Percentiles rank a stretch among this genome's conserved stretches.
These are phyloP conservation scores for Penicillium simplicissimum DNA, from an alignment of 495 filamentous ascomycete genomes.

Conservation along the genomic window DNA sequence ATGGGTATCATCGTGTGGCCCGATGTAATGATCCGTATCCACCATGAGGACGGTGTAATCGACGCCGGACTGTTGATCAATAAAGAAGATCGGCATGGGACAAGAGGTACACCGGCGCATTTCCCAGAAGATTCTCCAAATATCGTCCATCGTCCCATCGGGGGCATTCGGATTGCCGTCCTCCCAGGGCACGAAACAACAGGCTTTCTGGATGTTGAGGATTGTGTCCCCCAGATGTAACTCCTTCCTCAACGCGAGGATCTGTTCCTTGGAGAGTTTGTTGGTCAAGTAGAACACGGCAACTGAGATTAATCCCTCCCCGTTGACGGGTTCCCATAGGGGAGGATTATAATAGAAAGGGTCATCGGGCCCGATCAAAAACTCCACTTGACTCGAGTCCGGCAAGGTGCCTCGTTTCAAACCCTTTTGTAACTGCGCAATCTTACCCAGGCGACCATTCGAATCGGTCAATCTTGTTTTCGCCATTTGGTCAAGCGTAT, in stretches of 20 bases:
- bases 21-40: background rate
- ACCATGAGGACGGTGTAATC: conserved; percentile 12
- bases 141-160: conserved; percentile 18
- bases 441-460: background rate
- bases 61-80: conserved; percentile 13
- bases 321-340: conserved; percentile 9
- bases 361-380: conserved; percentile 6
- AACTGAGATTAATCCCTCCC: background rate
- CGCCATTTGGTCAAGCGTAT: background rate
- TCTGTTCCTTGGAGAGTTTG: conserved; percentile 10
- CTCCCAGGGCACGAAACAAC: conserved; percentile 16
- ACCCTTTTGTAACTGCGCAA: background rate
- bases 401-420: background rate
- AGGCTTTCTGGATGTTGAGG: conserved; percentile 4
- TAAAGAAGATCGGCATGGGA: conserved; percentile 10
- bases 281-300: conserved; percentile 16
- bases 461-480: background rate
- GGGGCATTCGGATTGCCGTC: conserved; percentile 7
- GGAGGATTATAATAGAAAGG: conserved; percentile 16
- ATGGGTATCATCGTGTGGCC: background rate
- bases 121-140: conserved; percentile 18
- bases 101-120: background rate
- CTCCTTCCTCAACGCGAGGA: conserved; percentile 1
- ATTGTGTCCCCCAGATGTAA: background rate
- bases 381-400: conserved; percentile 1